These are phyloP conservation scores for Suillus americanus DNA, from an alignment of 768 basidiomycete genomes.

Conservation along the genomic window DNA sequence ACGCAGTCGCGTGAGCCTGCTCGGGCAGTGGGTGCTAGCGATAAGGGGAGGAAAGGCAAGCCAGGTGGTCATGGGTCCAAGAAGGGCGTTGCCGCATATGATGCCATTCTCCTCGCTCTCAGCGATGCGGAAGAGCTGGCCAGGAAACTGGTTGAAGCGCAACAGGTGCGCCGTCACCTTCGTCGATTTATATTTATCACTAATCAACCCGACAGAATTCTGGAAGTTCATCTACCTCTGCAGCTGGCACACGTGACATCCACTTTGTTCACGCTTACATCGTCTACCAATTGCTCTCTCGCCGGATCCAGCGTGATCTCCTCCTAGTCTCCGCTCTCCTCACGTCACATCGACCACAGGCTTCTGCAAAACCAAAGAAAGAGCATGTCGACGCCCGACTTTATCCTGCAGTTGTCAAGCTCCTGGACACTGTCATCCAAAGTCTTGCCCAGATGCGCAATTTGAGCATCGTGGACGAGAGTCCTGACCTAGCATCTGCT, in stretches of 20 bases:
- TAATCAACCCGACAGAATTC: slow-evolving; percentile 34
- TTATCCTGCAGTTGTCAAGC: slow-evolving; percentile 87
- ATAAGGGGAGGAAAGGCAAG: slow-evolving; percentile 34
- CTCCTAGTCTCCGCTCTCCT: slow-evolving; percentile 71
- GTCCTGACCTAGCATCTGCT: slow-evolving; percentile 74
- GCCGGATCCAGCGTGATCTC: slow-evolving; percentile 87
- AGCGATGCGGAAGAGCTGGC: slow-evolving; percentile 90
- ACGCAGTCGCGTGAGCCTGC: slow-evolving; percentile 31
- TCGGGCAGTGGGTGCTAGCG: slow-evolving; percentile 26
- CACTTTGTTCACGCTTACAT: slow-evolving; percentile 87
- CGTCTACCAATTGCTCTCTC: slow-evolving; percentile 82
- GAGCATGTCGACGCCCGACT: slow-evolving; percentile 66
- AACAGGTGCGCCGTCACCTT: slow-evolving; percentile 54
- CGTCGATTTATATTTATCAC: slow-evolving; percentile 7
- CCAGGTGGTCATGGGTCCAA: slow-evolving; percentile 49
- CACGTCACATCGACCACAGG: slow-evolving; percentile 38
- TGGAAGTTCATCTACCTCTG: slow-evolving; percentile 36
- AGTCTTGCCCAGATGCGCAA: slow-evolving; percentile 81
- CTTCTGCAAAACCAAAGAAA: slow-evolving; percentile 32
- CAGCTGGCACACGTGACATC: slow-evolving; percentile 63
- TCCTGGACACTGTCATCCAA: slow-evolving; percentile 84
- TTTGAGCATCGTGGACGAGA: slow-evolving; percentile 85
- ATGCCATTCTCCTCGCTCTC: slow-evolving; percentile 77
- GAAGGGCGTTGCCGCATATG: slow-evolving; percentile 82
- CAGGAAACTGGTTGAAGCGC: slow-evolving; percentile 76